Base-by-base conservation (phyloP, 2,329 filamentous ascomycete genomes). In the Akanthomyces uredinophilus region DNA sequence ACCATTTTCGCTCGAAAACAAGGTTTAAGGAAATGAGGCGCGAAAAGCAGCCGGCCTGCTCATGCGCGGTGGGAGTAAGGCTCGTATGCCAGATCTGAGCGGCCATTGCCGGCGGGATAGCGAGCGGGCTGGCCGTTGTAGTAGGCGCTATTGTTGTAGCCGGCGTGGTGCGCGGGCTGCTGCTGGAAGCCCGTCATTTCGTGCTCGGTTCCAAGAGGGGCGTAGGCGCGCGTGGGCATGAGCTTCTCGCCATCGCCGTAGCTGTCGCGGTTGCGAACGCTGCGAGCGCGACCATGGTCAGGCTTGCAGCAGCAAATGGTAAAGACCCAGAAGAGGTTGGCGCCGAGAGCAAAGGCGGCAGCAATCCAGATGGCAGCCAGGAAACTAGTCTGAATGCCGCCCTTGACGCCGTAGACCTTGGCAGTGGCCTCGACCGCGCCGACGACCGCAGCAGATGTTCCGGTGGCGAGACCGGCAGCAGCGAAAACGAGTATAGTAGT, bases 291-390 rank as follows among this genome's bases (percentile, higher is more conserved):
- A 61, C 58, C 50, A 50, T 64, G 65, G 62, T 77, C 75, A 16
- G 75, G 75, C 69, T 91, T 91, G 68, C 93, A 96, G 86, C 93
- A 98, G 88, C 94, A 98, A 70, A 90, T 84, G 75, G 87, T 91
- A 74, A 96, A 86, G 71, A 93, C 79, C 94, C 95, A 98, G 88
- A 98, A 97, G 72, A 96, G 77, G 66, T 85, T 86, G 8, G 89
- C 88, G 47, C 75, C 90, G 39, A 95, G 72, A 65, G 89, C 88
- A 72, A 96, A 92, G 32, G 85, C 90, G 44, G 88, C 88, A 49
- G 87, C 88, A 64, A 98, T 80, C 91, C 93, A 97, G 69, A 89
- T 85, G 22, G 87, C 78, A 41, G 82, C 82, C 60, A 95, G 86
- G 78, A 90, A 94, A 63, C 81, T 78, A 35, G 74, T 84, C 77